Base-by-base conservation (phyloP, 2,329 filamentous ascomycete species). In the Fusarium sp. region DNA sequence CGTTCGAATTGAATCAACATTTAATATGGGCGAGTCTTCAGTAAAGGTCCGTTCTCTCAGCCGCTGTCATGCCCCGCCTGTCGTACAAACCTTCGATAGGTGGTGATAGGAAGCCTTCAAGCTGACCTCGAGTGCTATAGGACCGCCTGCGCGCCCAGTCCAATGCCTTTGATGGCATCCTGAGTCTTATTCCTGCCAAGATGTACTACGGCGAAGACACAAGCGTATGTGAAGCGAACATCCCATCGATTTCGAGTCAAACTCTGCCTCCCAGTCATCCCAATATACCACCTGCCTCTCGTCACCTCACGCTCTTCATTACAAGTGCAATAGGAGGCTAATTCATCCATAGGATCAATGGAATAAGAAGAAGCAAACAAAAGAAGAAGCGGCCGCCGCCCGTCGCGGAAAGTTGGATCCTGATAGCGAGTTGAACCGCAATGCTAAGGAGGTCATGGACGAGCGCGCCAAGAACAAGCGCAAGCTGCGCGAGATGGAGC, bases 281-380 rank as follows among this genome's bases (percentile, higher is more conserved):
- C 51, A 51, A 43, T 49, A 53, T 66, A 57, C 50, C 49, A 51
- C 30, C 32, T 45, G 29, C 24, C 46, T 30, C 50, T 40, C n/a
- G 25, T 38, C 20, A 45, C 46, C 38, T 29, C 47, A 25, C 30
- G 22, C 22, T 51, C 30, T 43, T 53, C 29, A 34, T 29, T 16
- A 18, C 22, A 47, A 49, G 40, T 24, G 46, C 30, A 18, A 18
- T 27, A 49, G n/a, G 38, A 60, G 52, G 51, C 73, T 77, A 69
- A 76, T 49, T 38, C 11, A 43, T 34, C 34, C 47, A 68, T 77
- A 97, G 94, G 92, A 96, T 76, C 94, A 98, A 90, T 97, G 94
- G 94, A 79, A 90, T 80, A 91, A 91, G 78, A 97, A 96, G 83
- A 98, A 98, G 85, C 95, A 98, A 83, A 95, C 94, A 53, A 97